Base-by-base conservation (phyloP, 2,329 filamentous ascomycete genomes). In the Penicillium sp. region DNA sequence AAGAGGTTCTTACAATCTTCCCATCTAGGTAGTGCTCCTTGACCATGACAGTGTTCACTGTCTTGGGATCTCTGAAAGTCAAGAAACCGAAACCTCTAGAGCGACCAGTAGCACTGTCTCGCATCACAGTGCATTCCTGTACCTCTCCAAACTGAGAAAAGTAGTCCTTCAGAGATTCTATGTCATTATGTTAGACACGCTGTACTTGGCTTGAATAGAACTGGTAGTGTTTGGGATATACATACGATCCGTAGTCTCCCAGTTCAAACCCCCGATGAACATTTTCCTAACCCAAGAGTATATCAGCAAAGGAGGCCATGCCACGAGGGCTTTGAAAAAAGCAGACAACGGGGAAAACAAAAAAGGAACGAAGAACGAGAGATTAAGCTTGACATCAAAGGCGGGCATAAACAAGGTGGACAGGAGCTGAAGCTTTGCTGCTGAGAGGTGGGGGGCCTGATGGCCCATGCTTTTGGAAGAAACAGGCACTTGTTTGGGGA, bases 21-120 rank as follows among this genome's bases (percentile, higher is more conserved):
- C 93, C 93, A 67, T 98, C 93, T 21, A 98, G 79, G 61, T 91
- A 95, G 69, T 98, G 93, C 69, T 98, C 93, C 73, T 98, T 98
- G 55, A 98, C 93, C 93, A 98, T 98, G 56, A 98, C 93, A 59
- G 89, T 95, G 68, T 98, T 98, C 58, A 98, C 93, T 4, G 88
- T 95, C 74, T 95, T 95, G 42, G 93, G 85, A 65, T 98, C 93
- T 67, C 88, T 94, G 77, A 98, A 98, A 0, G 93, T 98, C 54
- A 98, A 77, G 72, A 98, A 98, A 26, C 93, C 93, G 62, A 98
- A 98, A 21, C 93, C 93, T 71, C 93, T 83, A 28, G 93, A 97
- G 55, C 93, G 84, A 38, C 93, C 93, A 8, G 89, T 95, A 43
- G 87, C 86, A 53, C 89, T 90, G 71, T 98, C 93, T 57, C 93